Conservation (phyloP, 352 stramenopile species). For the Phytophthora pisi region DNA sequence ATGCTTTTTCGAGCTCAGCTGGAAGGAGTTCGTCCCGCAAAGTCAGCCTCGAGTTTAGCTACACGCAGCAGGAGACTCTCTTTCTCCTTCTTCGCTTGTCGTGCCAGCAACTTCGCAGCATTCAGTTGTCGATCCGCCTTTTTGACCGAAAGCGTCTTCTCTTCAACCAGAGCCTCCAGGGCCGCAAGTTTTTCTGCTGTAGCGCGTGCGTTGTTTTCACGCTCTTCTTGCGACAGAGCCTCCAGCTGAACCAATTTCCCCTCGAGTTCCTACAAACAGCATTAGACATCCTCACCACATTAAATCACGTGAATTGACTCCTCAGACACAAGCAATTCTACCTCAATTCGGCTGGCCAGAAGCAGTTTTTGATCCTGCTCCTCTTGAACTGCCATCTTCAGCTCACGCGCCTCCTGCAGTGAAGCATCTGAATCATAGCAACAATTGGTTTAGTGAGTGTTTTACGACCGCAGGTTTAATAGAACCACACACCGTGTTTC, state of each 20-base stretch:
- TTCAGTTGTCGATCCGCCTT: slow-evolving; percentile 68
- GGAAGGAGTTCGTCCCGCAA: slow-evolving; percentile 3
- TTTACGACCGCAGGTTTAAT: background rate
- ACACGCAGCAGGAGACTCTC: slow-evolving; percentile 53
- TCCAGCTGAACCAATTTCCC: slow-evolving; percentile 42
- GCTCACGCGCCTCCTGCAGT: slow-evolving; percentile 14
- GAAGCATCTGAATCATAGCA: slow-evolving; percentile 7
- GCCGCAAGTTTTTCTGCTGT: slow-evolving; percentile 39
- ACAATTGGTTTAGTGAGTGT: background rate
- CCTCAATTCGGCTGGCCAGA: slow-evolving; percentile 25
- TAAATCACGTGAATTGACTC: background rate
- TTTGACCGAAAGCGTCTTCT: slow-evolving; percentile 55
- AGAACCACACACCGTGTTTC: slow-evolving; percentile 36
- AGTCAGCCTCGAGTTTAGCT: slow-evolving; percentile 43
- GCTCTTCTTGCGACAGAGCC: slow-evolving; percentile 43
- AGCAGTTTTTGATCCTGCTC: slow-evolving; percentile 30
- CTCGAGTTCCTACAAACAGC: slow-evolving; percentile 46
- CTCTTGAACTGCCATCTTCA: slow-evolving; percentile 17
- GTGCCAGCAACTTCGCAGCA: slow-evolving; percentile 66
- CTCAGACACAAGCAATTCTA: background rate
- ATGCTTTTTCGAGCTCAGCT: slow-evolving; percentile 1
- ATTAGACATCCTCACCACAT: background rate
- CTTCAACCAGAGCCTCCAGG: slow-evolving; percentile 44
- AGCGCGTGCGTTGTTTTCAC: slow-evolving; percentile 30
- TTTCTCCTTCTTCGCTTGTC: slow-evolving; percentile 78